A percentile compares a stretch with the other conserved stretches of the same genome.
These are phyloP conservation scores for Trichophyton simii DNA, from an alignment of 2,329 filamentous ascomycete species.

Conservation along the genomic window DNA sequence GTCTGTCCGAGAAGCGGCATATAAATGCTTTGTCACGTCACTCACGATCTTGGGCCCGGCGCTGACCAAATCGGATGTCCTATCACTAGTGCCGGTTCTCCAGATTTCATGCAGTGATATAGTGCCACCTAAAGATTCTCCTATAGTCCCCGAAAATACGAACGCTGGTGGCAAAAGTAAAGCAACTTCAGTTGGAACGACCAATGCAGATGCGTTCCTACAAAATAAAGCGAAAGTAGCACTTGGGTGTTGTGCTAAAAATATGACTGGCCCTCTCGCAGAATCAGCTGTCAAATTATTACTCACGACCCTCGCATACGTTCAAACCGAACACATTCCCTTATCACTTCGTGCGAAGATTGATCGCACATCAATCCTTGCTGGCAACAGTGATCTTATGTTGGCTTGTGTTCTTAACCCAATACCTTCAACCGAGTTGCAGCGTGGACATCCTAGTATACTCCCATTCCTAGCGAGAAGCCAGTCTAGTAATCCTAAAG, in stretches of 20 bases:
- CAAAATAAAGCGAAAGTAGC: constrained; percentile 27
- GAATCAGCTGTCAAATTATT: constrained; percentile 51
- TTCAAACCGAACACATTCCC: constrained; percentile 57
- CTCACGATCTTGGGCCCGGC: constrained; percentile 52
- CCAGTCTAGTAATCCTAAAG: constrained; percentile 49
- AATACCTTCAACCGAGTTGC: constrained; percentile 49
- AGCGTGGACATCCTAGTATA: constrained; percentile 56
- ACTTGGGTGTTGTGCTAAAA: constrained; percentile 8
- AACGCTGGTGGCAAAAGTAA: constrained; percentile 21
- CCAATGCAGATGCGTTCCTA: constrained; percentile 64
- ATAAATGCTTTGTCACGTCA: constrained; percentile 46
- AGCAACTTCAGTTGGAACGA: constrained; percentile 27
- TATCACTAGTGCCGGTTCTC: constrained; percentile 50
- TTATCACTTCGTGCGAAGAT: constrained; percentile 60
- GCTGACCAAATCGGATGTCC: constrained; percentile 53
- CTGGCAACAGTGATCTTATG: constrained; percentile 57
- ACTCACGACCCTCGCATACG: constrained; percentile 45
- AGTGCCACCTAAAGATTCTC: constrained; percentile 33
- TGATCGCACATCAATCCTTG: constrained; percentile 68
- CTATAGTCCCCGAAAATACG: constrained; percentile 32
- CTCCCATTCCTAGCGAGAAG: constrained; percentile 63
- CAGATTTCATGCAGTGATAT: constrained; percentile 64
- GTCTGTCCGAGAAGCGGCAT: constrained; percentile 48
- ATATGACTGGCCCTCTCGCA: constrained; percentile 30
- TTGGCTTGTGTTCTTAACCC: constrained; percentile 73